These are phyloP conservation scores for Podospora australis DNA, from an alignment of 495 filamentous ascomycete genomes.

Conservation along the genomic window DNA sequence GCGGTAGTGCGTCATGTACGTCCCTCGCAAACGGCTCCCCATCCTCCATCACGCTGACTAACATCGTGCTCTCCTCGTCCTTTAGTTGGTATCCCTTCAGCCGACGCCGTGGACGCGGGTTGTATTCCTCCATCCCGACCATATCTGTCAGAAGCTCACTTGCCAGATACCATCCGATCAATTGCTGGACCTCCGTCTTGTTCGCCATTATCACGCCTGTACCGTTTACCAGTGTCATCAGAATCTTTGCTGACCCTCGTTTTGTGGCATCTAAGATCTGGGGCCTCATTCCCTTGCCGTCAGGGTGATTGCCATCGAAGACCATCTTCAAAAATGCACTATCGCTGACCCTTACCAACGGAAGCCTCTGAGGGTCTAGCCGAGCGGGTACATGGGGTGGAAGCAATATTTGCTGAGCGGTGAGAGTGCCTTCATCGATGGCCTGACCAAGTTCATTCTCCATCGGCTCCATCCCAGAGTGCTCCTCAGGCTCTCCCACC, in stretches of 20 bases:
- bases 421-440: conserved; percentile 38
- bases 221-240: conserved; percentile 54
- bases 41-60: conserved; percentile 60
- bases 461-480: conserved; percentile 51
- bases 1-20: conserved; percentile 49
- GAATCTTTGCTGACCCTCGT: conserved; percentile 41
- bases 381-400: conserved; percentile 34
- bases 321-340: too few species aligned
- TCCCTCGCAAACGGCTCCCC: conserved; percentile 63
- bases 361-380: conserved; percentile 42
- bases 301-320: too few species aligned
- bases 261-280: conserved; percentile 41
- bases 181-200: conserved; percentile 47
- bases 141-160: conserved; percentile 41
- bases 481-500: conserved; percentile 47
- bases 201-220: conserved; percentile 37
- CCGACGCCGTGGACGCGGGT: conserved; percentile 49
- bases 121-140: conserved; percentile 47
- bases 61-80: conserved; percentile 46
- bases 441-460: conserved; percentile 39
- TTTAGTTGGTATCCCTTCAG: conserved; percentile 46
- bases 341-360: conserved; percentile 33
- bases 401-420: conserved; percentile 43
- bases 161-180: conserved; percentile 50
- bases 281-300: too few species aligned